These are phyloP conservation scores for Ulota crispa DNA, from an alignment of 225 moss, liverwort and hornwort species.

Conservation along the genomic window DNA sequence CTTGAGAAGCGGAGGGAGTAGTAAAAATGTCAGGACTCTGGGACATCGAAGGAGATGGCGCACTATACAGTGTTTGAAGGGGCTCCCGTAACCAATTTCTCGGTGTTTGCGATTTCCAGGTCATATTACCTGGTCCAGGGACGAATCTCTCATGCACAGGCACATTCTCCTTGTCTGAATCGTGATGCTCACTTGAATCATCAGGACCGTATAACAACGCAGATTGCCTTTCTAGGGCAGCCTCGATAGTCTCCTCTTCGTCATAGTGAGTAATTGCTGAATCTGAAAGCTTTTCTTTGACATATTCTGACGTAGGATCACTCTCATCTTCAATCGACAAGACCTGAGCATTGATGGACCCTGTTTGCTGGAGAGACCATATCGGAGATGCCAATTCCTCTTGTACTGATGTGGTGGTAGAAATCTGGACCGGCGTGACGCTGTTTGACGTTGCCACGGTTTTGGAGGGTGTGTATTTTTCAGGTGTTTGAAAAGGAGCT, in stretches of 20 bases:
- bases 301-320: conserved; percentile 29
- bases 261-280: conserved; percentile 26
- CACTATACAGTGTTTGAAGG: conserved; percentile 59
- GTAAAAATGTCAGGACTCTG: conserved; percentile 44
- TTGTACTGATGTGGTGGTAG: conserved; percentile 8
- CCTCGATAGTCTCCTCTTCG: conserved; percentile 29
- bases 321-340: conserved; percentile 25
- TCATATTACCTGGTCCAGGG: conserved; percentile 21
- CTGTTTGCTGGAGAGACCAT: conserved; percentile 65
- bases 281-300: conserved; percentile 34
- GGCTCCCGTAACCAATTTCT: conserved; percentile 42
- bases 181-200: conserved; percentile 47
- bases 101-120: conserved; percentile 1
- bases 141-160: conserved; percentile 17
- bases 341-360: conserved; percentile 31
- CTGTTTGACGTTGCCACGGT: conserved; percentile 20
- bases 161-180: conserved; percentile 79
- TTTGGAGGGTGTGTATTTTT: conserved; percentile 45
- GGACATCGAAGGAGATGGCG: conserved; percentile 39
- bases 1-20: conserved; percentile 40
- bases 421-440: conserved; percentile 26
- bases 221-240: conserved; percentile 29
- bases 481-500: conserved; percentile 41
- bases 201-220: conserved; percentile 30
- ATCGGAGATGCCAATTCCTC: conserved; percentile 43